Evolutionary conservation across 1,284 basidiomycete genomes (phyloP).

Genomic region (Rhizoctonia solani): DNA sequence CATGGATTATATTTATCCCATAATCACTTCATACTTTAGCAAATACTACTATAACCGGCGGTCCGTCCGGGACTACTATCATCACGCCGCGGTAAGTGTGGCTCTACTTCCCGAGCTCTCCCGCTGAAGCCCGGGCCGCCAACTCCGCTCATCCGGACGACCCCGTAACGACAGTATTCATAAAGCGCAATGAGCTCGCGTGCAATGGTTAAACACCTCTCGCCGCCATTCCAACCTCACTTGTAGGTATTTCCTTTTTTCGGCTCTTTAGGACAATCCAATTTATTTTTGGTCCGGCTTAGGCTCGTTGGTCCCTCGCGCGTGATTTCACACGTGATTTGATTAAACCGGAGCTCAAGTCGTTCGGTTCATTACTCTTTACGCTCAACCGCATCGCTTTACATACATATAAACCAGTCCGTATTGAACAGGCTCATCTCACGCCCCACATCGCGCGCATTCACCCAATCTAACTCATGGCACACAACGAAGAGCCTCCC

Average conservation of each 20-base stretch:
- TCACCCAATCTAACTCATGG: conserved; percentile 20
- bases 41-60: background rate
- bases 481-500: conserved; percentile 66
- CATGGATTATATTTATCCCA: background rate
- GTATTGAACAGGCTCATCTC: background rate
- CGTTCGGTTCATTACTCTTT: background rate
- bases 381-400: background rate
- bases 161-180: conserved; percentile 21
- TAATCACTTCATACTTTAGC: background rate
- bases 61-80: conserved; percentile 19
- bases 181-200: background rate
- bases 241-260: background rate
- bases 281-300: background rate
- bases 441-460: conserved; percentile 14
- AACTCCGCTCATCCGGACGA: conserved; percentile 25
- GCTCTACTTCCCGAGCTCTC: conserved; percentile 8
- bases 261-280: background rate
- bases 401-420: conserved; percentile 15
- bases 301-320: background rate
- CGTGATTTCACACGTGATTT: conserved; percentile 31
- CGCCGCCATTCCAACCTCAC: background rate
- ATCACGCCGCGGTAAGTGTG: background rate
- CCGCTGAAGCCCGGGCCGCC: conserved; percentile 31
- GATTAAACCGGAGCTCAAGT: conserved; percentile 23
- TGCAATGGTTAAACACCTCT: background rate